Evolutionary conservation across 495 filamentous ascomycete genomes (phyloP), one percentile per base, ranked within the genome.

Genomic region (Neurospora sp.): DNA sequence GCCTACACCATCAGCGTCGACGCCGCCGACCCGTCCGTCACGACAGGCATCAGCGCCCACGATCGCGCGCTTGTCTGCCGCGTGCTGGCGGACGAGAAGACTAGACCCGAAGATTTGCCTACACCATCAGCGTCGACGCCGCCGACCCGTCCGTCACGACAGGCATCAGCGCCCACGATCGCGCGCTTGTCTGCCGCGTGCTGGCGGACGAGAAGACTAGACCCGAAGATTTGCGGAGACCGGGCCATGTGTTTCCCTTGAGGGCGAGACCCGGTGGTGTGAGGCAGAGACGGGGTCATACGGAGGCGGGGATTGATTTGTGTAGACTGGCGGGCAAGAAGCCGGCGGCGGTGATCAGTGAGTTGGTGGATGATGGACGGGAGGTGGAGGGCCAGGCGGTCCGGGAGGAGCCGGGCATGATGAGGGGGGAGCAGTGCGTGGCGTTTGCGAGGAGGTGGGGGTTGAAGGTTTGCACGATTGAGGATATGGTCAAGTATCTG

Each of bases 1-100:
- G 96, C 96, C 37, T 99, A 98, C 86, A 97, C 94, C 68, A 78
- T 98, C 77, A 89, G 92, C 65, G 86, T 98, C 69, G 96, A 98
- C 83, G 87, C 93, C 44, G 84, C 87, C 73, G 82, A 91, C 79
- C 84, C 90, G 2, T 87, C 86, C 61, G 88, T 94, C 14, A 95
- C 91, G 5, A 99, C 96, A 2, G 96, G 96, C 22, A 98, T 99
- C 79, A 91, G 89, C 71, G 93, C 96, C 1, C 89, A 92, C 74
- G 95, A 98, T 79, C 90, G 96, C 73, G 91, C 93, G 16, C 85
- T 95, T 22, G 95, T 93, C 9, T 93, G 91, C 80, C 87, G 92
- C 31, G 86, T 82, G n/a, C 89, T 99, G 9, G 94, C 96, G 40
- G 89, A 92, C 69, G 86, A 89, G 3, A 78, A 79, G 31, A 84